Percentiles rank a stretch among this genome's conserved stretches.
Conservation (phyloP, 345 rosid genomes). For the Gossypium bickii region DNA sequence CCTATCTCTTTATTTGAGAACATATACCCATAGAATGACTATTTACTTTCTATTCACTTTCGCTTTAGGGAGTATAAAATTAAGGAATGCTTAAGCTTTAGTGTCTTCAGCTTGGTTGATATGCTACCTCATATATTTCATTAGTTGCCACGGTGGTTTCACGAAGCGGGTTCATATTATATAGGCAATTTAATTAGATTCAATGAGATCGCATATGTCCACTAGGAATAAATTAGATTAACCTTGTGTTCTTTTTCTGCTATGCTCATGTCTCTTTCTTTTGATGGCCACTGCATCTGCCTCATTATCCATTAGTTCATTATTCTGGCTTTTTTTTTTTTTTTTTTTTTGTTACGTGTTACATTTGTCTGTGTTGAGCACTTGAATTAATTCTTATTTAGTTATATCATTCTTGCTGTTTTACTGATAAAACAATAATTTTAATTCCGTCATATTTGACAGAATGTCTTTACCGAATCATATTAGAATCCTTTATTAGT, state of each 20-base stretch:
- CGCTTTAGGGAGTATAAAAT: constrained; percentile 16
- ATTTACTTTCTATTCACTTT: not conserved
- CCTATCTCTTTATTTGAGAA: not conserved
- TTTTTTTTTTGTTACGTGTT: not conserved
- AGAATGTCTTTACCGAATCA: not conserved
- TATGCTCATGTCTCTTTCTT: not conserved
- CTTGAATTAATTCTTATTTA: not conserved
- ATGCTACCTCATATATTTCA: not conserved
- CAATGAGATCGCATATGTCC: not conserved
- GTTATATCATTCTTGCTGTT: constrained; percentile 7
- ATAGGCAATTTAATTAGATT: not conserved
- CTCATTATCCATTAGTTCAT: not conserved
- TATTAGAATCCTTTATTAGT: not conserved
- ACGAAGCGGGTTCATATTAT: not conserved
- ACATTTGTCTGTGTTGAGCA: not conserved
- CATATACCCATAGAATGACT: constrained; percentile 11
- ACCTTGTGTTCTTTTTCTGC: not conserved
- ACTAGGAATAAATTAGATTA: not conserved
- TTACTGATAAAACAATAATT: not conserved
- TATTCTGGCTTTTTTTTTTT: not conserved
- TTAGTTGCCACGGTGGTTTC: not conserved
- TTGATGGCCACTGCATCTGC: not conserved
- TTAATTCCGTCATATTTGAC: not conserved
- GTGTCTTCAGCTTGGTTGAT: not conserved
- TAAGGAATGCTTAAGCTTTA: constrained; percentile 5